Conservation (phyloP, 2,329 filamentous ascomycete species). For the Exophiala aquamarina region DNA sequence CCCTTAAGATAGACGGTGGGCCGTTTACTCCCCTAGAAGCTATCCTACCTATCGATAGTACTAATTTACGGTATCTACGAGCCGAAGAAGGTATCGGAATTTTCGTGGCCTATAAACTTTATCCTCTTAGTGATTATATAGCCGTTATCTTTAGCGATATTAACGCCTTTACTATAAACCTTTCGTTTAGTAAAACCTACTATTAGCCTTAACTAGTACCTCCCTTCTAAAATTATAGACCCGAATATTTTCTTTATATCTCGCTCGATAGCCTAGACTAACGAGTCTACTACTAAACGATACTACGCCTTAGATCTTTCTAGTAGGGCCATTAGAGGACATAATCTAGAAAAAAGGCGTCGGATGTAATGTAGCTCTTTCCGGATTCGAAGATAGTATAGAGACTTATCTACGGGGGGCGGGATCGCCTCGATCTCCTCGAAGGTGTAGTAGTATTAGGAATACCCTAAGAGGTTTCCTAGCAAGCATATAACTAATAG, state of each 20-base stretch:
- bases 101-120: constrained; percentile 25
- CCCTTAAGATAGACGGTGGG: constrained; percentile 25
- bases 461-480: too few relatives aligned
- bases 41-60: constrained; percentile 21
- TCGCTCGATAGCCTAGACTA: constrained; percentile 14
- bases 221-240: constrained; percentile 20
- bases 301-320: constrained; percentile 21
- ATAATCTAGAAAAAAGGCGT: constrained; percentile 26
- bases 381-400: constrained; percentile 20
- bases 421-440: constrained; percentile 27
- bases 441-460: constrained; percentile 22
- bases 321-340: constrained; percentile 13
- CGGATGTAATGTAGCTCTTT: constrained; percentile 20
- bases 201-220: constrained; percentile 25
- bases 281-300: constrained; percentile 20
- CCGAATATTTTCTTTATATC: constrained; percentile 25
- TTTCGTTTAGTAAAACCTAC: constrained; percentile 16
- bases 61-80: constrained; percentile 25
- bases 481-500: too few relatives aligned
- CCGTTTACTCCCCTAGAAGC: constrained; percentile 22
- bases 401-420: constrained; percentile 16
- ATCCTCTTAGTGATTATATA: constrained; percentile 25
- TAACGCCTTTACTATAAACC: constrained; percentile 12
- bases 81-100: constrained; percentile 24
- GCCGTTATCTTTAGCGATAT: constrained; percentile 17